Conservation (phyloP, 179 eudicot species). For the Carnegiea gigantea region DNA sequence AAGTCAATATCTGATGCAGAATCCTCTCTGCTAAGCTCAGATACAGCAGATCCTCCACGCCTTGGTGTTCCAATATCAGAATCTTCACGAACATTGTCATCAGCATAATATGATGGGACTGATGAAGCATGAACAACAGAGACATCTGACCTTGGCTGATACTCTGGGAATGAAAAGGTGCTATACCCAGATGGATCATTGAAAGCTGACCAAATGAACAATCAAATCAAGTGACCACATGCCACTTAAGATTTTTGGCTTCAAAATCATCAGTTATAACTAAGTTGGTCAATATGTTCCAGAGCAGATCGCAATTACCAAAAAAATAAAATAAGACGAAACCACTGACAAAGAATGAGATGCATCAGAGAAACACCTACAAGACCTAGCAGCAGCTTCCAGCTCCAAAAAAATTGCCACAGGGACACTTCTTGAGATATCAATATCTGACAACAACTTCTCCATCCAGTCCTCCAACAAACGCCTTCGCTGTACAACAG, state of each 20-base stretch:
- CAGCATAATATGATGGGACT: constrained; percentile 56
- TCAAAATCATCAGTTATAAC: not conserved
- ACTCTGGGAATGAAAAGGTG: constrained; percentile 33
- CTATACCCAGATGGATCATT: constrained; percentile 42
- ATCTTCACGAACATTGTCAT: constrained; percentile 44
- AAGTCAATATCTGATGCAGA: constrained; percentile 31
- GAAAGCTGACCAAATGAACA: constrained; percentile 54
- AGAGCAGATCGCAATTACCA: constrained; percentile 9
- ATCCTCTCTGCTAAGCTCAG: constrained; percentile 40
- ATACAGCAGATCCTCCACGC: constrained; percentile 39
- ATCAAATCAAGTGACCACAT: constrained; percentile 13
- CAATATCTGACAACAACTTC: constrained; percentile 74
- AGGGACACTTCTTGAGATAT: constrained; percentile 72
- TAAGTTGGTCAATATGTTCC: constrained; percentile 10
- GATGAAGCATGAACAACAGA: constrained; percentile 55
- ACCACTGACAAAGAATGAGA: constrained; percentile 14
- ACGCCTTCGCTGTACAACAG: constrained; percentile 61
- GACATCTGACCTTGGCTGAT: constrained; percentile 39
- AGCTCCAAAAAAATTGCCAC: constrained; percentile 88
- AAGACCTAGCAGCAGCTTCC: constrained; percentile 93
- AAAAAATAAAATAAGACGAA: not conserved
- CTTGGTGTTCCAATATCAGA: constrained; percentile 60
- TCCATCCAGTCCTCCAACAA: constrained; percentile 85
- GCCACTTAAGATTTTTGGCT: not conserved
- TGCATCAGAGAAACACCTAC: constrained; percentile 50